Percentiles rank a stretch among this genome's conserved stretches.
Evolutionary conservation across 2,329 filamentous ascomycete genomes (phyloP).

Genomic region (Xylaria digitata): DNA sequence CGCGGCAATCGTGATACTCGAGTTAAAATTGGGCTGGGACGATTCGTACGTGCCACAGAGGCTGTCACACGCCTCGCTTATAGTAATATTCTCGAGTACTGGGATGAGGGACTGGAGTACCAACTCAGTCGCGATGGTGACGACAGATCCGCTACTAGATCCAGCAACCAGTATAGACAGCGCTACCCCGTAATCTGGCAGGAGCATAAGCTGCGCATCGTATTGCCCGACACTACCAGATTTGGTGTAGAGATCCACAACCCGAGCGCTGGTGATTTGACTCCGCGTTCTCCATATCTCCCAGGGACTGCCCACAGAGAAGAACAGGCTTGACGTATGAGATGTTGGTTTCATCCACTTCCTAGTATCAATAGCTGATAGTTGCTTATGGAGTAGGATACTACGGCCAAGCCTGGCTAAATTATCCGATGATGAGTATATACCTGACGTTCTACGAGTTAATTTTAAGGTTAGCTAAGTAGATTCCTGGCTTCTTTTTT

Average conservation of each 20-base stretch:
- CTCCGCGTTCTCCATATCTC: conserved; percentile 30
- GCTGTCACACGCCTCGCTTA: conserved; percentile 6
- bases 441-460: conserved; percentile 13
- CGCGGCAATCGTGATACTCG: conserved; percentile 26
- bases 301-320: conserved; percentile 28
- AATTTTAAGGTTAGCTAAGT: conserved; percentile 13
- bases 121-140: conserved; percentile 25
- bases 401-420: conserved; percentile 14
- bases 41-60: conserved; percentile 26
- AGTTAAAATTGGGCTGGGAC: conserved; percentile 12
- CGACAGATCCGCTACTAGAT: conserved; percentile 11
- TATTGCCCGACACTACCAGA: conserved; percentile 29
- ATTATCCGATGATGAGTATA: conserved; percentile 28
- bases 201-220: conserved; percentile 23
- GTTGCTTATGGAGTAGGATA: conserved; percentile 30
- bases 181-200: conserved; percentile 18
- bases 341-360: conserved; percentile 27
- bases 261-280: conserved; percentile 19
- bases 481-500: not conserved
- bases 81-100: conserved; percentile 17
- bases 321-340: conserved; percentile 19
- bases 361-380: conserved; percentile 23
- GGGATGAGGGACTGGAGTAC: conserved; percentile 31
- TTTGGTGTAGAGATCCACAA: conserved; percentile 29
- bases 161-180: conserved; percentile 27